Evolutionary conservation across 192 early-diverging fungal species (phyloP).

Genomic region (Blastocladiella britannica): DNA sequence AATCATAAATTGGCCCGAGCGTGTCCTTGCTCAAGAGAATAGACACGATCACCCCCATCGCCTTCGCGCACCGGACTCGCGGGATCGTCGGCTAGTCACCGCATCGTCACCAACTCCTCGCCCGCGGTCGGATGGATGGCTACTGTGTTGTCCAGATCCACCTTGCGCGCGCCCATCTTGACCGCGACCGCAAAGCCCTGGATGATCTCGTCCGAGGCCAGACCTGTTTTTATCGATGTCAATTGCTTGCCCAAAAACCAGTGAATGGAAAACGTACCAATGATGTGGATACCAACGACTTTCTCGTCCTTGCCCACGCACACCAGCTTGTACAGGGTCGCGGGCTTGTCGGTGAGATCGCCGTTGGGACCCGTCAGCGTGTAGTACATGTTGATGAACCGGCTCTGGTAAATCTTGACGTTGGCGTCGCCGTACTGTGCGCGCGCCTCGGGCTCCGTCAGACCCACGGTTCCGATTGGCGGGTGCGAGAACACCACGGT

Average conservation of each 20-base stretch:
- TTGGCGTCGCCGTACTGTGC: slow-evolving; percentile 49
- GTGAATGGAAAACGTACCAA: slow-evolving; percentile 61
- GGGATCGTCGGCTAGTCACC: background rate
- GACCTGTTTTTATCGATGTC: too few relatives aligned
- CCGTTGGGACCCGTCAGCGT: slow-evolving; percentile 18
- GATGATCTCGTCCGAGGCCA: slow-evolving; percentile 25
- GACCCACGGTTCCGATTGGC: slow-evolving; percentile 66
- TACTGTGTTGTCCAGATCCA: slow-evolving; percentile 85
- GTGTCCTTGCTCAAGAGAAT: too few relatives aligned
- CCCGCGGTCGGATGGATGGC: slow-evolving; percentile 93
- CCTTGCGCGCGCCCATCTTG: slow-evolving; percentile 98
- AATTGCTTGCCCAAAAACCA: background rate
- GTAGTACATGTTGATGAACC: slow-evolving; percentile 83
- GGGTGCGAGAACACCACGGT: slow-evolving; percentile 92
- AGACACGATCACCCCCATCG: too few relatives aligned
- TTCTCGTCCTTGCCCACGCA: slow-evolving; percentile 74
- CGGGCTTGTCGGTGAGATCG: slow-evolving; percentile 63
- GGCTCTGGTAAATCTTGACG: slow-evolving; percentile 67
- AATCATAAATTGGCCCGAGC: too few relatives aligned
- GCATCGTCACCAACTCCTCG: slow-evolving; percentile 79
- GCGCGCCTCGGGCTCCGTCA: slow-evolving; percentile 65
- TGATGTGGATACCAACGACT: slow-evolving; percentile 85
- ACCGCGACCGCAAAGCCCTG: slow-evolving; percentile 94
- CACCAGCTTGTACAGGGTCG: slow-evolving; percentile 81
- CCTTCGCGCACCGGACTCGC: too few relatives aligned